phyloP scores from a whole-genome alignment of 306 rosid genomes.

The Lathyrus aphaca region DNA sequence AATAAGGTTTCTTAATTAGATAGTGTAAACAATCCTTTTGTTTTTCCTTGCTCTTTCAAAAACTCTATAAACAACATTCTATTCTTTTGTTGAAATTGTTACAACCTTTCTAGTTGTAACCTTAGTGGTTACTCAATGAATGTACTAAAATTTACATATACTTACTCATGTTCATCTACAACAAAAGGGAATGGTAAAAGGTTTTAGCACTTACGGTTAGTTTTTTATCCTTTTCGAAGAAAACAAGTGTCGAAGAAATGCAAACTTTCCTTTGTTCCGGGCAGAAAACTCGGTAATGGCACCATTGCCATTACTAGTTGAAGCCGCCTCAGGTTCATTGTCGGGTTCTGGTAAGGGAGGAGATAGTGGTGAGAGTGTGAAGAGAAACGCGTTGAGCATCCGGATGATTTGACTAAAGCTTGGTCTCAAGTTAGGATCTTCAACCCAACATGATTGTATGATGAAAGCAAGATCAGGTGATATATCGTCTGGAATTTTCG shows the following conservation, averaged over 20 bases:
- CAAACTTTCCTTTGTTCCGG: slow-evolving; percentile 76
- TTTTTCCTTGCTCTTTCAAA: slow-evolving; percentile 35
- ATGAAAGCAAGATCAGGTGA: slow-evolving; percentile 77
- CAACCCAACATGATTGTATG: slow-evolving; percentile 96
- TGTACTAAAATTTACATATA: slow-evolving; percentile 38
- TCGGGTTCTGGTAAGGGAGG: slow-evolving; percentile 54
- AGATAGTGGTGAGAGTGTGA: slow-evolving; percentile 64
- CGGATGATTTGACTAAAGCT: slow-evolving; percentile 86
- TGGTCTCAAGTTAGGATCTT: slow-evolving; percentile 85
- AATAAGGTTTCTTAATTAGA: slow-evolving; percentile 26
- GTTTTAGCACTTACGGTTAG: slow-evolving; percentile 58
- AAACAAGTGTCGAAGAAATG: slow-evolving; percentile 78
- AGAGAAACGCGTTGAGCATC: slow-evolving; percentile 73
- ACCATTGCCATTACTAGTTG: slow-evolving; percentile 54
- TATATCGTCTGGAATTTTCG: slow-evolving; percentile 70
- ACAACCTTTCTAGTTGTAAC: slow-evolving; percentile 37
- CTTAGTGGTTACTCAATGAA: slow-evolving; percentile 38
- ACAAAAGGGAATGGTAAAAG: slow-evolving; percentile 44
- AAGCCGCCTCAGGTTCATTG: slow-evolving; percentile 51
- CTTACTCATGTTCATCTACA: slow-evolving; percentile 42
- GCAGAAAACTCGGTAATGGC: slow-evolving; percentile 64
- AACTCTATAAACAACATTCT: slow-evolving; percentile 50
- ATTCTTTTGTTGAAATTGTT: slow-evolving; percentile 38
- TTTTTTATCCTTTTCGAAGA: slow-evolving; percentile 77
- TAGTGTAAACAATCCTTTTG: slow-evolving; percentile 36